Evolutionary conservation across 1,139 yeast species (phyloP).

Genomic region (Taphrina flavorubra): DNA sequence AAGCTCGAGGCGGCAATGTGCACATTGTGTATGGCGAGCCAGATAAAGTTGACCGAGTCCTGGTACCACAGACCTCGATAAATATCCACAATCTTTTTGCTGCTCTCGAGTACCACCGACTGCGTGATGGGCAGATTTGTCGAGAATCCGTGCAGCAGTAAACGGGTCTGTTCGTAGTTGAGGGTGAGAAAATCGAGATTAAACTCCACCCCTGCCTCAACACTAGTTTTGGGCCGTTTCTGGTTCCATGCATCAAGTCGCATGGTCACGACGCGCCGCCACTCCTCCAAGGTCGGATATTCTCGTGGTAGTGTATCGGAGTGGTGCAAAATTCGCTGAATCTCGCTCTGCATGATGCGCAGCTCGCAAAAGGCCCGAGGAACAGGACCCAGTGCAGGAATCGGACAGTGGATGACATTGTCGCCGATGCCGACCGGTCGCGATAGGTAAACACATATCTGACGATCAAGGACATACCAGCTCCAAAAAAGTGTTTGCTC

Average conservation of each 20-base stretch:
- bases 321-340: constrained; percentile 73
- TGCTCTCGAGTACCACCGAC: constrained; percentile 64
- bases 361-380: constrained; percentile 57
- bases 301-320: constrained; percentile 71
- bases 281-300: constrained; percentile 61
- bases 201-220: constrained; percentile 69
- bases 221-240: constrained; percentile 62
- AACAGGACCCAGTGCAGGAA: constrained; percentile 54
- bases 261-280: constrained; percentile 62
- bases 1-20: constrained; percentile 67
- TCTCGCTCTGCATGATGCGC: constrained; percentile 76
- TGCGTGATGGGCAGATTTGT: constrained; percentile 68
- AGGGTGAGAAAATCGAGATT: constrained; percentile 70
- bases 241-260: constrained; percentile 68
- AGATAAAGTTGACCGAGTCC: constrained; percentile 76
- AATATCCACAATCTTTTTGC: constrained; percentile 68
- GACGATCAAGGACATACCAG: constrained; percentile 80
- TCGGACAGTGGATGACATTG: constrained; percentile 36
- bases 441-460: constrained; percentile 72
- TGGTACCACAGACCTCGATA: constrained; percentile 64
- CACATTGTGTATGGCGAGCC: constrained; percentile 90
- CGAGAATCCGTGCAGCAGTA: constrained; percentile 75
- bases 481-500: constrained; percentile 88
- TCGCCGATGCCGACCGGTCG: constrained; percentile 70
- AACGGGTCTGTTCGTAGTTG: constrained; percentile 76